Percentiles rank a stretch among this genome's conserved stretches.
Conservation (phyloP, 441 rosid genomes). For the Populus hybrid region DNA sequence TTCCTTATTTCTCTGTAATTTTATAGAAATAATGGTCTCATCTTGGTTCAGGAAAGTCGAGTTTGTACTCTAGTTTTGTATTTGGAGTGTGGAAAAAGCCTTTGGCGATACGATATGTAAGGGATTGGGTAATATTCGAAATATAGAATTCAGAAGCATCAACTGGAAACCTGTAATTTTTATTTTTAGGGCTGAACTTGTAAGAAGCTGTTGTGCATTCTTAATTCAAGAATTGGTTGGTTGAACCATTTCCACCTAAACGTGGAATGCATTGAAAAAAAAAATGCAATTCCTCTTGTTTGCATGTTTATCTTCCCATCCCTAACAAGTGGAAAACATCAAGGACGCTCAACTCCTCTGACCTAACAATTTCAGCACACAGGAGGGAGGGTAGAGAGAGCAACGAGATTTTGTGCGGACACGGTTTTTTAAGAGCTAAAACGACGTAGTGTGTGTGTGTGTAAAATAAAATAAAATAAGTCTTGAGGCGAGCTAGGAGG, state of each 20-base stretch:
- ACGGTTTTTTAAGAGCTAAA: too few species aligned
- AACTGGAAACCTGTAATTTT: not conserved
- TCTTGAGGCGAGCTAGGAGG: not conserved
- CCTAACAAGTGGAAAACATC: not conserved
- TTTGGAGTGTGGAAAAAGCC: constrained; percentile 2
- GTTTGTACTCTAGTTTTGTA: not conserved
- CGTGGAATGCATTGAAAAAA: not conserved
- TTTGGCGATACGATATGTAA: not conserved
- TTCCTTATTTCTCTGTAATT: constrained; percentile 8
- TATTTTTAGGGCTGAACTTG: not conserved
- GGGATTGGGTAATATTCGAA: not conserved
- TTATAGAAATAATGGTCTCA: constrained; percentile 13
- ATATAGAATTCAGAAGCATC: not conserved
- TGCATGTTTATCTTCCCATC: not conserved
- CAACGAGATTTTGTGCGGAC: too few species aligned
- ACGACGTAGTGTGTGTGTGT: too few species aligned
- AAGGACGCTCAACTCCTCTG: not conserved
- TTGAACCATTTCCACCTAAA: not conserved
- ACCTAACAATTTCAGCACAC: not conserved
- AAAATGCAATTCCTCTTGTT: not conserved
- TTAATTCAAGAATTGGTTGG: not conserved
- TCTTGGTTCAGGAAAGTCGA: not conserved
- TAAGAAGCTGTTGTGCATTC: not conserved
- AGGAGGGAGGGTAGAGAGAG: not conserved
- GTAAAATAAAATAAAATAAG: too few species aligned